Conservation (phyloP, 768 basidiomycete species). For the Mycena metata region DNA sequence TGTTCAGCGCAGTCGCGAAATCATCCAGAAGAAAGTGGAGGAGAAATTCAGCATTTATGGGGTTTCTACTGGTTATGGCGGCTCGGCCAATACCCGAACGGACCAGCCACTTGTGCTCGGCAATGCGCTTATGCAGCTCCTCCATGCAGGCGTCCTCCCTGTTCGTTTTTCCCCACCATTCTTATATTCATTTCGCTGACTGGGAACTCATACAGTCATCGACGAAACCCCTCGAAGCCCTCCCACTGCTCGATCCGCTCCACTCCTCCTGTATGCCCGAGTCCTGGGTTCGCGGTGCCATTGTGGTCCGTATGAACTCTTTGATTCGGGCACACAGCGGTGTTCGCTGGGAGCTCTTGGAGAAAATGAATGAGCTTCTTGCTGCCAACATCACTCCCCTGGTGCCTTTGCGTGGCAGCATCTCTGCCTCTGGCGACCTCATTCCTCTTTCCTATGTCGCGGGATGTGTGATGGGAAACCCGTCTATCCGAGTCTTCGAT, state of each 20-base stretch:
- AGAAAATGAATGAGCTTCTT: constrained; percentile 82
- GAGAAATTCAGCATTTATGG: constrained; percentile 83
- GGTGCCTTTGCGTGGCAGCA: constrained; percentile 86
- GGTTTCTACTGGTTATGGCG: constrained; percentile 87
- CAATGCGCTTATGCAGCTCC: constrained; percentile 87
- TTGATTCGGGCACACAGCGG: constrained; percentile 91
- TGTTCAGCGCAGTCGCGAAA: constrained; percentile 72
- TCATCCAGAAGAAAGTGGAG: constrained; percentile 76
- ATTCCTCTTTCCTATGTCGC: constrained; percentile 88
- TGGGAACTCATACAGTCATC: too few species aligned
- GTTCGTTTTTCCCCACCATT: too few species aligned
- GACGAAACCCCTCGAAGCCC: constrained; percentile 59
- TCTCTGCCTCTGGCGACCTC: constrained; percentile 89
- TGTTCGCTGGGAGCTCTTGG: constrained; percentile 83
- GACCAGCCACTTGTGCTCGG: constrained; percentile 80
- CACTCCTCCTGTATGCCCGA: constrained; percentile 83
- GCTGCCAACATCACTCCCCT: constrained; percentile 80
- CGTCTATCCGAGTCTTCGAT: constrained; percentile 79
- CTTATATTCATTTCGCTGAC: too few species aligned
- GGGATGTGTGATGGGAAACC: constrained; percentile 83
- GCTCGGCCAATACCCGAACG: constrained; percentile 90
- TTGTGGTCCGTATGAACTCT: constrained; percentile 90
- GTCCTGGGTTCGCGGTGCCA: constrained; percentile 87
- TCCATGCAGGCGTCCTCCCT: constrained; percentile 81
- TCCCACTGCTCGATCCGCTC: constrained; percentile 81